Conservation (phyloP, 148 eudicot genomes). For the Bassia scoparia region DNA sequence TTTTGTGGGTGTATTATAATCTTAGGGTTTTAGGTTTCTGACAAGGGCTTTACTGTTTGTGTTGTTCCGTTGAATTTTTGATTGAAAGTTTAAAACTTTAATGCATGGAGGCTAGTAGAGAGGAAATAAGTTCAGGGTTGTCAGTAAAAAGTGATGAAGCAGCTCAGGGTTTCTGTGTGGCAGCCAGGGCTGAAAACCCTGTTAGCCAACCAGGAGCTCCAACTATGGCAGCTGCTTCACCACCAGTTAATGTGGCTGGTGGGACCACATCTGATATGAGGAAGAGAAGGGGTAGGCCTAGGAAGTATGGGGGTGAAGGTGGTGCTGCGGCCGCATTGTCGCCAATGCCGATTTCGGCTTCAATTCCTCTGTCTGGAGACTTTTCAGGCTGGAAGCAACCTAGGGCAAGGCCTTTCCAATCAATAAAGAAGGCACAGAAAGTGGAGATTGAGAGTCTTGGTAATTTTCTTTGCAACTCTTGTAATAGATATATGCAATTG, state of each 20-base stretch:
- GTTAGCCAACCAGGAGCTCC: slow-evolving; percentile 37
- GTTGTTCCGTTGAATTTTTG: slow-evolving; percentile 21
- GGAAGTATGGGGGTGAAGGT: slow-evolving; percentile 79
- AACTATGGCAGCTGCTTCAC: slow-evolving; percentile 29
- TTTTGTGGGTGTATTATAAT: slow-evolving; percentile 15
- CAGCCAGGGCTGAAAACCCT: slow-evolving; percentile 42
- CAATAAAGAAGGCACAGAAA: slow-evolving; percentile 63
- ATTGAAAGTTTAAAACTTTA: slow-evolving; percentile 21
- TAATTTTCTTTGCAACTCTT: slow-evolving; percentile 21
- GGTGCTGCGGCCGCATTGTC: slow-evolving; percentile 48
- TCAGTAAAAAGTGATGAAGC: slow-evolving; percentile 45
- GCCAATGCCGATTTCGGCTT: slow-evolving; percentile 93
- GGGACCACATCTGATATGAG: slow-evolving; percentile 28
- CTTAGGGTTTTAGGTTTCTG: slow-evolving; percentile 32
- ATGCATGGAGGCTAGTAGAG: slow-evolving; percentile 64
- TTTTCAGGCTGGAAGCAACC: slow-evolving; percentile 72
- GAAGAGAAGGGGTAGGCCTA: slow-evolving; percentile 89
- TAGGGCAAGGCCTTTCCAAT: slow-evolving; percentile 41
- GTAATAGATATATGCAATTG: neutral
- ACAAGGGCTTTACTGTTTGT: slow-evolving; percentile 11
- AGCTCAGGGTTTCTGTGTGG: slow-evolving; percentile 37
- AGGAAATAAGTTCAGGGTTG: slow-evolving; percentile 47
- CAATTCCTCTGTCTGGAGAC: slow-evolving; percentile 79
- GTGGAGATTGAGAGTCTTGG: slow-evolving; percentile 54
- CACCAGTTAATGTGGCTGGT: slow-evolving; percentile 33